Conservation (phyloP, 2,329 filamentous ascomycete genomes). For the Trichoderma sp. region DNA sequence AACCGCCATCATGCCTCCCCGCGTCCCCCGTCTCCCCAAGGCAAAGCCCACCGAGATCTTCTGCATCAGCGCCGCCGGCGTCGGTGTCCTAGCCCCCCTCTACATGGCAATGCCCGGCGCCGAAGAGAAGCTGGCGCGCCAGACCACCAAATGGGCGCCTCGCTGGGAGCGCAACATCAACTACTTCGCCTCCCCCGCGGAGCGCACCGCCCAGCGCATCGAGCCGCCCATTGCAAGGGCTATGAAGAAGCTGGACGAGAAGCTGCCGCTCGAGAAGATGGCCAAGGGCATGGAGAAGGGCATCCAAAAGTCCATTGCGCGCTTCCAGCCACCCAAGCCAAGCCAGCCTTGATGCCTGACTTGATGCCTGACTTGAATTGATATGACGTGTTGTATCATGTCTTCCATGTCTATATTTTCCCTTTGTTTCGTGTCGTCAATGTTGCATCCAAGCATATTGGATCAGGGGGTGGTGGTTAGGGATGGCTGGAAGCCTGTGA, state of each 20-base stretch:
- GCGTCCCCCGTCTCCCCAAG: conserved; percentile 47
- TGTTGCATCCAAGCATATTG: not conserved
- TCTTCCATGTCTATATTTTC: not conserved
- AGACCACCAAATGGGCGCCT: conserved; percentile 57
- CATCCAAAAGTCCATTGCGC: conserved; percentile 46
- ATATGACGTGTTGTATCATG: not conserved
- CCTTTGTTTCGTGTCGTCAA: not conserved
- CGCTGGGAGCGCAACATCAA: conserved; percentile 58
- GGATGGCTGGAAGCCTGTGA: conserved; percentile 17
- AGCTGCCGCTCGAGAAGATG: conserved; percentile 49
- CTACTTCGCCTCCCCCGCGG: conserved; percentile 48
- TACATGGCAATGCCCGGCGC: conserved; percentile 57
- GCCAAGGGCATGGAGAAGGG: conserved; percentile 47
- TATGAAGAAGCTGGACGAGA: conserved; percentile 45
- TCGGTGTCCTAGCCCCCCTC: conserved; percentile 53
- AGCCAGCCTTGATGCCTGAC: not conserved
- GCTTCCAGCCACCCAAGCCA: conserved; percentile 31
- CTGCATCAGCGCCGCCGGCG: conserved; percentile 52
- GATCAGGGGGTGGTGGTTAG: not conserved
- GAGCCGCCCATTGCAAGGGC: conserved; percentile 46
- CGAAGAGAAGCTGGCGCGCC: conserved; percentile 50
- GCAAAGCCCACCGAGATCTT: conserved; percentile 48
- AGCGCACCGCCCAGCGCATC: conserved; percentile 47
- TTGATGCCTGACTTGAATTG: not conserved
- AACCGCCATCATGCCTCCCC: conserved; percentile 43